Base-by-base conservation (phyloP, 2,329 filamentous ascomycete species). In the Penicillium concentricum region DNA sequence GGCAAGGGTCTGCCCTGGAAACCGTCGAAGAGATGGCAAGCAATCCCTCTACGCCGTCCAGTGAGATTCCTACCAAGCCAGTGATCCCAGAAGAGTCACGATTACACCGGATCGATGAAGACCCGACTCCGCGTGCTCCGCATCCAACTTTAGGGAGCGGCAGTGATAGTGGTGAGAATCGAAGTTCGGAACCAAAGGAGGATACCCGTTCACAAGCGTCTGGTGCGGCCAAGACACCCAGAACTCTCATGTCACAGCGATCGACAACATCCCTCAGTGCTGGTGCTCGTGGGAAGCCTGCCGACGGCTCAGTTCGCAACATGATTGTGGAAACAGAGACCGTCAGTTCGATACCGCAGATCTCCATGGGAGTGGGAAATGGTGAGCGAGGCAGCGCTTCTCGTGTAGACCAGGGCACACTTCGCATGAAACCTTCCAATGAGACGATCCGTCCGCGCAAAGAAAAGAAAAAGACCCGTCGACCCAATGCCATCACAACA, bases 291-390 rank as follows among this genome's bases (percentile, higher is more conserved):
- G 81, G 84, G 34, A 91, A 92, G 71, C 79, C 84, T 28, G 72
- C 82, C 50, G 90, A 96, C 70, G 87, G 86, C n/a, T 88, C 90
- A 35, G 83, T 87, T 56, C 87, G 89, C 69, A 94, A 91, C 67
- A 97, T 99, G 92, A 97, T 91, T 10, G 93, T 97, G 15, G 94
- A 99, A 78, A 97, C 94, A 0, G 94, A 99, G 75, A 96, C 92
- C 0, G 94, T 99, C 37, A 89, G 86, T 42, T 96, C 92, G 3
- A 89, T 97, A 53, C 91, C 92, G 12, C 92, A 96, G 69, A 84
- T 92, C 28, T 86, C 88, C 10, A 80, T 96, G 28, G 87, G 88
- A 34, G 84, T 84, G 37, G 81, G 75, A 26, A 74, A 79, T 35
- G 79, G 80, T 43, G 85, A 87, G 59, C 78, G 84, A 58, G 77